phyloP scores from a whole-genome alignment of 345 rosid genomes.

The Raphanus sativus region DNA sequence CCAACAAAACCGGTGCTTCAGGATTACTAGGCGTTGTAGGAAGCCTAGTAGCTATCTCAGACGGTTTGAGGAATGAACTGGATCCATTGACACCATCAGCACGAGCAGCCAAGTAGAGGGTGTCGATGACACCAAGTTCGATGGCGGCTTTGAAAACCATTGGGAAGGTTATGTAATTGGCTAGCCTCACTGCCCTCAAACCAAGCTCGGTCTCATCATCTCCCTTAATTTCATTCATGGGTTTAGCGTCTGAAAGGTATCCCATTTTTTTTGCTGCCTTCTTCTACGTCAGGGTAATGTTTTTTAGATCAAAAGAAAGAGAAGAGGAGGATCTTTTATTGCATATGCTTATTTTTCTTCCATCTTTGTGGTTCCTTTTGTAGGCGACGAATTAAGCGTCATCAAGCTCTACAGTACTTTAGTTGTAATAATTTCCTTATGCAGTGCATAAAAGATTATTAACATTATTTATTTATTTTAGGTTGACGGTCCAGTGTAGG shows the following conservation, averaged over 20 bases:
- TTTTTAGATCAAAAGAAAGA: not conserved
- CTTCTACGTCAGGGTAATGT: not conserved
- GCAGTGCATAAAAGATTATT: too few relatives aligned
- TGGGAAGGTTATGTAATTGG: constrained; percentile 19
- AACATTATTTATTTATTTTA: too few relatives aligned
- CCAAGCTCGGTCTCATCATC: constrained; percentile 19
- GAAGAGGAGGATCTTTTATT: not conserved
- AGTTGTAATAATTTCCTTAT: too few relatives aligned
- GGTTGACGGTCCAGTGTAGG: too few relatives aligned
- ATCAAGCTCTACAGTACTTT: too few relatives aligned
- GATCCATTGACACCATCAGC: not conserved
- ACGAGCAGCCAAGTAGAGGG: constrained; percentile 15
- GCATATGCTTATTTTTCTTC: not conserved
- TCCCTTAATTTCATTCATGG: not conserved
- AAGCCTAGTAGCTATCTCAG: constrained; percentile 20
- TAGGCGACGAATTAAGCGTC: not conserved
- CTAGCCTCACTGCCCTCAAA: constrained; percentile 24
- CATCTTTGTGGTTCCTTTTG: not conserved
- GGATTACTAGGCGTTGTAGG: constrained; percentile 27
- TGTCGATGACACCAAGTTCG: constrained; percentile 31
- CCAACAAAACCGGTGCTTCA: constrained; percentile 27
- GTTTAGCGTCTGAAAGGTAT: not conserved
- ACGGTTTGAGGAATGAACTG: constrained; percentile 20
- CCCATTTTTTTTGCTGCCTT: not conserved
- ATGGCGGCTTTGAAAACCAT: constrained; percentile 36